phyloP scores from a whole-genome alignment of 1,284 basidiomycete species.

The Malassezia cuniculi region DNA sequence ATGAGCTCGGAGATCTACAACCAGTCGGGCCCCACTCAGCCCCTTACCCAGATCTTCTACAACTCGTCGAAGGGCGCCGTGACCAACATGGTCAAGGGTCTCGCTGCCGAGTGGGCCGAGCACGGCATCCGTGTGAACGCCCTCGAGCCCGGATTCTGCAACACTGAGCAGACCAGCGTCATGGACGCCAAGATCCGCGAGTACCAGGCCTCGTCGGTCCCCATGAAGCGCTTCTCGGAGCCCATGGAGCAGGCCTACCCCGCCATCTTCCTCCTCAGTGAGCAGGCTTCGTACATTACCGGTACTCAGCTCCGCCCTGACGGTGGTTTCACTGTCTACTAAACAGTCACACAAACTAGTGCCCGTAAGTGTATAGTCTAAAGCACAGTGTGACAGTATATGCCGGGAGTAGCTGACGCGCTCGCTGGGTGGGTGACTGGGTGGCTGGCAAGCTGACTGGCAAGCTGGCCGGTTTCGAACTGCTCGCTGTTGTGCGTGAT shows the following conservation, averaged over 20 bases:
- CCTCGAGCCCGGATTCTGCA: constrained; percentile 41
- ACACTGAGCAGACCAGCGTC: constrained; percentile 44
- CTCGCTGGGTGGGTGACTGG: too few relatives aligned
- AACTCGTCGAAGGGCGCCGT: constrained; percentile 44
- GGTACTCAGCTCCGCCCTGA: constrained; percentile 33
- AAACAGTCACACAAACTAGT: constrained; percentile 9
- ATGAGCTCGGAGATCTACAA: constrained; percentile 46
- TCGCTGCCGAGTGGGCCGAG: constrained; percentile 43
- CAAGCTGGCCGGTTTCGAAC: too few relatives aligned
- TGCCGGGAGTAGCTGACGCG: too few relatives aligned
- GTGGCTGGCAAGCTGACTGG: too few relatives aligned
- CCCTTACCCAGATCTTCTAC: constrained; percentile 44
- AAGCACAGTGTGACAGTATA: too few relatives aligned
- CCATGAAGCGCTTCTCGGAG: constrained; percentile 42
- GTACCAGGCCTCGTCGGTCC: constrained; percentile 40
- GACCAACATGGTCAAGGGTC: constrained; percentile 45
- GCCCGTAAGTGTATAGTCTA: too few relatives aligned
- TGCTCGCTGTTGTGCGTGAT: too few relatives aligned
- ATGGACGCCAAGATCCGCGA: constrained; percentile 43
- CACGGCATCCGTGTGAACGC: constrained; percentile 44
- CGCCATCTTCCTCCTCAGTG: constrained; percentile 34
- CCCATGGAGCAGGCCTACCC: constrained; percentile 43
- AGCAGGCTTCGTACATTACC: constrained; percentile 42
- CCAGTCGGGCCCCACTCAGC: constrained; percentile 38
- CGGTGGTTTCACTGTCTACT: constrained; percentile 43